These are phyloP conservation scores for Hygrophoropsis aurantiaca DNA, from an alignment of 768 basidiomycete genomes.

Conservation along the genomic window DNA sequence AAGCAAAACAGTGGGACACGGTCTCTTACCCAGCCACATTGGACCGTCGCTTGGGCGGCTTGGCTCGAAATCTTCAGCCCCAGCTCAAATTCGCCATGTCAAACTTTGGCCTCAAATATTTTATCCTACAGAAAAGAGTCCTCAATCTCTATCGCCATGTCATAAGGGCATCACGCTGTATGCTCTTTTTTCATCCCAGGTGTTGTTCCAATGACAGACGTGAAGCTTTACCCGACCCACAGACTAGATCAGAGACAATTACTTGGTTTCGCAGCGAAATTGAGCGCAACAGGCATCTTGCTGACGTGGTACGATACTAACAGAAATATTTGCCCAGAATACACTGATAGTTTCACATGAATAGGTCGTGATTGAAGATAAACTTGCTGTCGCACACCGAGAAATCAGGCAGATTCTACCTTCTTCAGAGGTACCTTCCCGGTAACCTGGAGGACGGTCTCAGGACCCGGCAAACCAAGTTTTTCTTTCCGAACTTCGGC, in stretches of 20 bases:
- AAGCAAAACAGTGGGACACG: constrained; percentile 15
- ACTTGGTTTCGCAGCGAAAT: constrained; percentile 74
- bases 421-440: constrained; percentile 5
- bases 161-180: constrained; percentile 71
- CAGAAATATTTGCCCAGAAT: neutral
- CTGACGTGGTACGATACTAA: constrained; percentile 50
- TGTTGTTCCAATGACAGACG: constrained; percentile 35
- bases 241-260: constrained; percentile 63
- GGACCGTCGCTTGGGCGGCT: neutral
- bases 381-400: constrained; percentile 51
- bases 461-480: too few species aligned
- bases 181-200: constrained; percentile 9
- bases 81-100: constrained; percentile 7
- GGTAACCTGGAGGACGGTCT: too few species aligned
- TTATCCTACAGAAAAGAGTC: constrained; percentile 64
- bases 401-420: constrained; percentile 65
- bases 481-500: too few species aligned
- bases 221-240: constrained; percentile 51
- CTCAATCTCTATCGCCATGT: constrained; percentile 63
- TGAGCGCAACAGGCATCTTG: constrained; percentile 57
- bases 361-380: constrained; percentile 63
- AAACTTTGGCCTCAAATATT: constrained; percentile 63
- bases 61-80: constrained; percentile 4
- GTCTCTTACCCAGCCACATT: too few species aligned
- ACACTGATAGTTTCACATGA: constrained; percentile 2